A percentile compares a stretch with the other conserved stretches of the same genome.
Evolutionary conservation across 73 alveolate genomes (phyloP).

Genomic region (Paramecium octaurelia): DNA sequence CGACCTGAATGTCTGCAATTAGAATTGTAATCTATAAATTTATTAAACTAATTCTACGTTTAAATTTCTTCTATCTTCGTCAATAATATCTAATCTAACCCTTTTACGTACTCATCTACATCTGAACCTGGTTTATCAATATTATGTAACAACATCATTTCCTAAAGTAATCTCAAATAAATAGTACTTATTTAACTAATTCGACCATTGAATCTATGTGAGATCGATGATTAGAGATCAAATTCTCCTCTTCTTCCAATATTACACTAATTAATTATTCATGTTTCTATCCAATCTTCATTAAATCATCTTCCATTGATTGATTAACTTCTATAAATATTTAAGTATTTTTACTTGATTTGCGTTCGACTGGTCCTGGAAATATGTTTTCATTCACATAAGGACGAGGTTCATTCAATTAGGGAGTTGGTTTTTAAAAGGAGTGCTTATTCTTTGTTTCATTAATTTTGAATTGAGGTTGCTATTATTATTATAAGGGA

Average conservation of each 20-base stretch:
- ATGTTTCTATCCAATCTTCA: slow-evolving; percentile 79
- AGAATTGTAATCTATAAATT: neutral
- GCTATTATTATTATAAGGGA: neutral
- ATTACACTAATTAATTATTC: slow-evolving; percentile 94
- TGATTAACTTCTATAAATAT: slow-evolving; percentile 34
- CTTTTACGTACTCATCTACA: slow-evolving; percentile 93
- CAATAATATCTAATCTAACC: slow-evolving; percentile 85
- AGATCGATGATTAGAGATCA: slow-evolving; percentile 89
- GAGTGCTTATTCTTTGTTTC: neutral
- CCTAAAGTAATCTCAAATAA: slow-evolving; percentile 48
- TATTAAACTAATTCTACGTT: neutral
- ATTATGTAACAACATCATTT: slow-evolving; percentile 93
- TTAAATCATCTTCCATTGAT: slow-evolving; percentile 37
- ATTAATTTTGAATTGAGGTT: neutral
- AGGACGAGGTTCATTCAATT: neutral
- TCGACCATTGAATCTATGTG: slow-evolving; percentile 98
- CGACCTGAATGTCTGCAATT: slow-evolving; percentile 38
- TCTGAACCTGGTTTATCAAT: slow-evolving; percentile 99
- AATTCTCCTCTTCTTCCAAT: slow-evolving; percentile 97
- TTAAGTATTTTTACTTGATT: neutral
- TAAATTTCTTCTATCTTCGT: slow-evolving; percentile 80
- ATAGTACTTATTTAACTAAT: slow-evolving; percentile 75
- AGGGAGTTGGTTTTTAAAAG: neutral
- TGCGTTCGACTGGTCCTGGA: neutral
- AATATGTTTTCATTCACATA: neutral